Conservation (phyloP, 306 rosid genomes). For the Phaseolus lunatus region DNA sequence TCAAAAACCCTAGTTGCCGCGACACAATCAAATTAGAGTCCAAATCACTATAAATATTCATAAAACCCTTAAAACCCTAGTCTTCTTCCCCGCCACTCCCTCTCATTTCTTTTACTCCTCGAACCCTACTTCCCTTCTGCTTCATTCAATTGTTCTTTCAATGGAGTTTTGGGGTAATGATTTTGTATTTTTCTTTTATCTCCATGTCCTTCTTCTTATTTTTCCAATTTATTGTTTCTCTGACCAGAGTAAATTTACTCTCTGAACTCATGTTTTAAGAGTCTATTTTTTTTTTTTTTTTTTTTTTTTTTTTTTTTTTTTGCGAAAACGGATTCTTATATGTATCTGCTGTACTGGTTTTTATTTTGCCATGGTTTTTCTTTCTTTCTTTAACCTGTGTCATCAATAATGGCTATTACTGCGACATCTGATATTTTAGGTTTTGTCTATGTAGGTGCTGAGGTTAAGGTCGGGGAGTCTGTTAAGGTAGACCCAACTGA, state of each 20-base stretch:
- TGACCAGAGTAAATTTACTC: background rate
- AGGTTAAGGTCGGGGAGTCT: slow-evolving; percentile 82
- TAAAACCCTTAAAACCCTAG: slow-evolving; percentile 35
- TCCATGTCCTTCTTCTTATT: background rate
- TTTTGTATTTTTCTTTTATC: background rate
- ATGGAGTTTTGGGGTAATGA: slow-evolving; percentile 95
- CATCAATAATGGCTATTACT: too few species aligned
- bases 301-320: too few species aligned
- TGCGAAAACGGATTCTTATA: background rate
- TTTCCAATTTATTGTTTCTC: background rate
- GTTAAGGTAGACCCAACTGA: slow-evolving; percentile 54
- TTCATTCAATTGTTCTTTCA: background rate
- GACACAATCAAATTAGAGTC: slow-evolving; percentile 22
- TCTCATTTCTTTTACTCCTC: background rate
- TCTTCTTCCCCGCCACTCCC: background rate
- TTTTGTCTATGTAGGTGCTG: slow-evolving; percentile 63
- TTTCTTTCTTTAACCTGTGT: background rate
- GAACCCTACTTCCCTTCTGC: slow-evolving; percentile 32
- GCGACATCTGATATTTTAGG: background rate
- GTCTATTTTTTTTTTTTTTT: background rate
- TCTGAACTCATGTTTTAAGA: background rate
- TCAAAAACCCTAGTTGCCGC: slow-evolving; percentile 61
- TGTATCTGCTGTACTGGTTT: background rate
- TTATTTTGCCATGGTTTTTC: background rate
- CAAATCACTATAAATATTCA: slow-evolving; percentile 27